A percentile compares a stretch with the other conserved stretches of the same genome.
phyloP scores from a whole-genome alignment of 2,329 filamentous ascomycete species.

The Sporothrix brunneoviolacea region DNA sequence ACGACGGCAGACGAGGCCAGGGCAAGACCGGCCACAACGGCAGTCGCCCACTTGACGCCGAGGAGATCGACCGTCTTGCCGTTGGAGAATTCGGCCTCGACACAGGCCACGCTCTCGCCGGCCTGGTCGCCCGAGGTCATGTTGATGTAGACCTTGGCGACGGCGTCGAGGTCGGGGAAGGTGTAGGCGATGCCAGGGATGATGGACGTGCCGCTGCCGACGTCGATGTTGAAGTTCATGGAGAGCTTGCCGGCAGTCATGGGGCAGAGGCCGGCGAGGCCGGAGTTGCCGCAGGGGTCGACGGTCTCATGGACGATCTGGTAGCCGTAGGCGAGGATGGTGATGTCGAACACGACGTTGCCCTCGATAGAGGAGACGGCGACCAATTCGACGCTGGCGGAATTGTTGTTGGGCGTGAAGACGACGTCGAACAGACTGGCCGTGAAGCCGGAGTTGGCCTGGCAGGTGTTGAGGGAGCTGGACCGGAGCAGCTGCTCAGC shows the following conservation, averaged over 20 bases:
- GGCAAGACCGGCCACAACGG: constrained; percentile 66
- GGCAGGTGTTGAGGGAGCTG: constrained; percentile 67
- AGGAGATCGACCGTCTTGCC: constrained; percentile 77
- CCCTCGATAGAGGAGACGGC: constrained; percentile 69
- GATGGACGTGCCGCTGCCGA: constrained; percentile 48
- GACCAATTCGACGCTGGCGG: constrained; percentile 60
- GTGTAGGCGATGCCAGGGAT: constrained; percentile 75
- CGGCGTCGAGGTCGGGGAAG: constrained; percentile 76
- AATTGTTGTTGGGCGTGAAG: constrained; percentile 59
- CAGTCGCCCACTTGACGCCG: constrained; percentile 73
- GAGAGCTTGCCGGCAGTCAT: constrained; percentile 63
- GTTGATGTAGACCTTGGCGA: constrained; percentile 68
- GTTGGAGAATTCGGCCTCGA: constrained; percentile 75
- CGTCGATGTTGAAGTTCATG: constrained; percentile 51
- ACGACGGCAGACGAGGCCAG: constrained; percentile 73
- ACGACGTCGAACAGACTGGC: constrained; percentile 73
- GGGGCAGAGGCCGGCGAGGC: constrained; percentile 66
- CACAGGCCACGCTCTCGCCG: constrained; percentile 62
- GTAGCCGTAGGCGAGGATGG: constrained; percentile 70
- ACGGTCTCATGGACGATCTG: constrained; percentile 53
- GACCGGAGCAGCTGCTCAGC: constrained; percentile 34
- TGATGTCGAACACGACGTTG: constrained; percentile 63
- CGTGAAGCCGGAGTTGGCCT: constrained; percentile 69
- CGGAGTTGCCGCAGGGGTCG: constrained; percentile 61
- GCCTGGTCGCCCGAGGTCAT: constrained; percentile 40